Conservation (phyloP, 2,329 filamentous ascomycete species). For the Acrocalymma vagum region DNA sequence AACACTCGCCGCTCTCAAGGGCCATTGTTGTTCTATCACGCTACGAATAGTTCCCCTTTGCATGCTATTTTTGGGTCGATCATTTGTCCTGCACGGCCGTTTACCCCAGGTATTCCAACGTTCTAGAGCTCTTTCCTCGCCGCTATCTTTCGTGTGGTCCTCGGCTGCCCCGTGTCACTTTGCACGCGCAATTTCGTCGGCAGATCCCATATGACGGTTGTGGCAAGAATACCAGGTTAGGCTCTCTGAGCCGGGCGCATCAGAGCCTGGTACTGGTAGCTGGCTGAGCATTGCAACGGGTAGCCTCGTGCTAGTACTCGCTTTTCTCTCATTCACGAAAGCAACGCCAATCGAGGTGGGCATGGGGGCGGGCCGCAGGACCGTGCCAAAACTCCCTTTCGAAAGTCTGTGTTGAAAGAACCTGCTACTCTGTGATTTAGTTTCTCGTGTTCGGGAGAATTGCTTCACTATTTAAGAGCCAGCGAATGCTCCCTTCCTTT, state of each 20-base stretch:
- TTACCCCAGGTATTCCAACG: slow-evolving; percentile 23
- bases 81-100: slow-evolving; percentile 11
- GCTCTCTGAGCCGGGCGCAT: slow-evolving; percentile 18
- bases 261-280: slow-evolving; percentile 21
- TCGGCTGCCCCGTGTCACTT: slow-evolving; percentile 23
- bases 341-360: slow-evolving; percentile 19
- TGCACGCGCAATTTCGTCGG: slow-evolving; percentile 33
- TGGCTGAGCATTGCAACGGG: slow-evolving; percentile 21
- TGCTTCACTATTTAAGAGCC: slow-evolving; percentile 34
- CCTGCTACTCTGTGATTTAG: slow-evolving; percentile 21
- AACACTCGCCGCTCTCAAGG: slow-evolving; percentile 22
- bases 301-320: slow-evolving; percentile 30
- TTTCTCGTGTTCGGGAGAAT: slow-evolving; percentile 31
- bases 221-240: slow-evolving; percentile 27
- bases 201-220: slow-evolving; percentile 21
- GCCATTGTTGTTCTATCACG: slow-evolving; percentile 20
- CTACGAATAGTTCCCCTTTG: slow-evolving; percentile 16
- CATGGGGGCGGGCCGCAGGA: slow-evolving; percentile 23
- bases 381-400: slow-evolving; percentile 21
- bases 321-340: slow-evolving; percentile 7
- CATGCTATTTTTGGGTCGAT: slow-evolving; percentile 36
- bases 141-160: slow-evolving; percentile 12
- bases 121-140: slow-evolving; percentile 43
- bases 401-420: slow-evolving; percentile 16
- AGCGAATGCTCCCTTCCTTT: slow-evolving; percentile 27